Percentiles rank a stretch among this genome's conserved stretches.
Conservation (phyloP, 2,329 filamentous ascomycete species). For the Fusarium siculi region DNA sequence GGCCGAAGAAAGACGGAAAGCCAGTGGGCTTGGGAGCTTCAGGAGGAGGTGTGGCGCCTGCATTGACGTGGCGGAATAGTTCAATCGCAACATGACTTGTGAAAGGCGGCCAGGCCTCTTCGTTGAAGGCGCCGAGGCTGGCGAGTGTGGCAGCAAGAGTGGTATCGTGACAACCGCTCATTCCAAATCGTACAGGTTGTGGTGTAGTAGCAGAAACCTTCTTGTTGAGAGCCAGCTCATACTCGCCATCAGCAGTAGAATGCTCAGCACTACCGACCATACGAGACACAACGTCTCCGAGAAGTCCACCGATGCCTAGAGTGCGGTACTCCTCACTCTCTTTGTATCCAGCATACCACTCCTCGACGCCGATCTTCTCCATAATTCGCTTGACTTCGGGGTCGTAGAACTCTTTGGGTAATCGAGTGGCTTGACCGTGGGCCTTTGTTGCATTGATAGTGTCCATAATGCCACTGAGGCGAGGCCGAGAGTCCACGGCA, state of each 20-base stretch:
- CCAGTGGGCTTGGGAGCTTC: conserved; percentile 26
- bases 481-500: conserved; percentile 84
- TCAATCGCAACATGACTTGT: conserved; percentile 93
- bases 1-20: conserved; percentile 43
- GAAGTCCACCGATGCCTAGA: conserved; percentile 84
- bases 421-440: conserved; percentile 76
- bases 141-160: conserved; percentile 84
- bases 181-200: conserved; percentile 73
- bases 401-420: conserved; percentile 92
- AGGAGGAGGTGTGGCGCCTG: conserved; percentile 27
- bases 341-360: conserved; percentile 90
- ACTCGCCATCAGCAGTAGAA: conserved; percentile 63
- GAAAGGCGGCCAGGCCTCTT: conserved; percentile 86
- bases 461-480: conserved; percentile 92
- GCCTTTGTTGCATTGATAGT: conserved; percentile 89
- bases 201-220: conserved; percentile 47
- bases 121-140: conserved; percentile 81
- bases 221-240: conserved; percentile 55
- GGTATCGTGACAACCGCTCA: conserved; percentile 93
- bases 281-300: conserved; percentile 83
- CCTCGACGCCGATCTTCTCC: conserved; percentile 82
- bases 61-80: conserved; percentile 73
- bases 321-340: conserved; percentile 89
- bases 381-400: conserved; percentile 74
- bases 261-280: conserved; percentile 75